phyloP scores from a whole-genome alignment of 1,139 yeast genomes.

The Sugiyamaella neomexicana region DNA sequence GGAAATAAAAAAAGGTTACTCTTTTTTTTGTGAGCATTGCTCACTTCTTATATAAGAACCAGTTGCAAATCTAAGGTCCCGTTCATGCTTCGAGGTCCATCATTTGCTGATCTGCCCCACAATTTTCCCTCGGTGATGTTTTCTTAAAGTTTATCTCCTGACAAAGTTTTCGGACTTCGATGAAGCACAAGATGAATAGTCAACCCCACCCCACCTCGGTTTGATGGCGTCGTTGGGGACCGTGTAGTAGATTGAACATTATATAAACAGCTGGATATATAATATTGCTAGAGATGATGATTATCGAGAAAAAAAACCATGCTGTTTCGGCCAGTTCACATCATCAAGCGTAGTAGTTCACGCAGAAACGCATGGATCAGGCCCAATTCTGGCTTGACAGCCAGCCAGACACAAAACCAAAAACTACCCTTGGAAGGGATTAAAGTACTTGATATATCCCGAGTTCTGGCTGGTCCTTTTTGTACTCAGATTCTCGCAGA shows the following conservation, averaged over 20 bases:
- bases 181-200: background rate
- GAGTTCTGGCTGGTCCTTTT: slow-evolving; percentile 47
- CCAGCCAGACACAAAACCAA: background rate
- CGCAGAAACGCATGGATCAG: background rate
- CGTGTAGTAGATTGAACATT: background rate
- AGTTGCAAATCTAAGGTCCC: background rate
- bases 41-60: background rate
- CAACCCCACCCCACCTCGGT: background rate
- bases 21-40: background rate
- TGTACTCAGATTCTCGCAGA: slow-evolving; percentile 44
- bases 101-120: background rate
- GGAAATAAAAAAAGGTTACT: too few relatives aligned
- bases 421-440: slow-evolving; percentile 34
- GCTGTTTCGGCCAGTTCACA: background rate
- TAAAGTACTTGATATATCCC: slow-evolving; percentile 42
- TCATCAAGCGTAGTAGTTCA: background rate
- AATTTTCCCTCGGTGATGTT: background rate
- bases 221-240: background rate
- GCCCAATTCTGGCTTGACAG: background rate
- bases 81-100: background rate
- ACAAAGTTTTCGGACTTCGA: background rate
- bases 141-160: background rate
- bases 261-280: background rate
- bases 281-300: background rate
- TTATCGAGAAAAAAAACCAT: background rate